Evolutionary conservation across 1,284 basidiomycete species (phyloP), one percentile per base, ranked within the genome.

Genomic region (Xerocomus amazonicus): DNA sequence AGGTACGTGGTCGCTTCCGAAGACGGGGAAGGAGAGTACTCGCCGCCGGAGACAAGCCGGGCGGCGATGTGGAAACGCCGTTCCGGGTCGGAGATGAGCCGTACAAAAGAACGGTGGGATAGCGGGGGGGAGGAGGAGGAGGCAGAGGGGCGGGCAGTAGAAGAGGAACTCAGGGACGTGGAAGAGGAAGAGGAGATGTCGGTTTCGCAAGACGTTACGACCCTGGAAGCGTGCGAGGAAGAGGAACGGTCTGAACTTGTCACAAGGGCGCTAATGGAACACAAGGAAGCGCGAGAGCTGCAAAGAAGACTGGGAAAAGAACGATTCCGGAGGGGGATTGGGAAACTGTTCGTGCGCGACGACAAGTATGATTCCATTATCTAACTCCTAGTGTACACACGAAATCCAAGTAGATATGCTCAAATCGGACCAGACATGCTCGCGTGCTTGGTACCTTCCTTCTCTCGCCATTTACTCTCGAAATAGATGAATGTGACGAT

Each of bases 401-500:
- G 13, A 27, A 26, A n/a, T 27, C 38, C 23, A 39, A 39, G 10
- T 23, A 28, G 26, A 34, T 13, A n/a, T n/a, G 16, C 12, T 32
- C 62, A 61, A 3, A 54, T 1, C 7, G 34, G n/a, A 6, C 45
- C 47, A 1, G 56, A 47, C 9, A 58, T 28, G 37, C 55, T 47
- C 2, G 41, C 4, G 29, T 50, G 56, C 47, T 14, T 63, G 33
- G 6, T 7, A 13, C 42, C 36, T 36, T 69, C 66, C 31, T 45
- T 58, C n/a, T 65, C 63, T 1, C 53, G 51, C 64, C 64, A 66
- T 44, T 55, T 66, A 19, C 54, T 45, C 42, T 63, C 60, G 31
- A 70, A 69, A 42, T 70, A 71, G 16, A 69, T 54, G 33, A 71
- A 69, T 0, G 70, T 69, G 49, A 71, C 59, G 17, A 69, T 19